Percentiles rank a stretch among this genome's conserved stretches.
phyloP scores from a whole-genome alignment of 1,284 basidiomycete genomes.

The Veloporphyrellus conicus region DNA sequence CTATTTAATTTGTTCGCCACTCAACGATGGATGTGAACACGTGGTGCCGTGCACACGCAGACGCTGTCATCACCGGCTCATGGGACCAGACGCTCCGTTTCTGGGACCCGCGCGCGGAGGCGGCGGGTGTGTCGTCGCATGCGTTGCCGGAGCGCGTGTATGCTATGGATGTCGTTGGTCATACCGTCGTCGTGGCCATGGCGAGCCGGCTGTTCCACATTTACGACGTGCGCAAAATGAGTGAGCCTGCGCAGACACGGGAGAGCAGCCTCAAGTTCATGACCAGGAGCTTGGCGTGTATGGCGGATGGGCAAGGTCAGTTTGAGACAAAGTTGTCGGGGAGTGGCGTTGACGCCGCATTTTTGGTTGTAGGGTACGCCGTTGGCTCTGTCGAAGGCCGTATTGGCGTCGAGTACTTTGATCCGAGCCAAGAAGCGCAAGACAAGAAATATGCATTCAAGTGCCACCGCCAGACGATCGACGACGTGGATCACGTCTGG shows the following conservation, averaged over 20 bases:
- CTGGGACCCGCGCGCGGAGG: conserved; percentile 72
- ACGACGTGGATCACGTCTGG: conserved; percentile 96
- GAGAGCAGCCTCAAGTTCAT: conserved; percentile 96
- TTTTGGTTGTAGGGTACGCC: conserved; percentile 68
- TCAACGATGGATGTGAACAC: no score
- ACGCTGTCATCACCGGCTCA: conserved; percentile 75
- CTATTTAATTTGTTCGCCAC: conserved; percentile 5
- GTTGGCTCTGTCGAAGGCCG: conserved; percentile 93
- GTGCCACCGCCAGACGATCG: conserved; percentile 87
- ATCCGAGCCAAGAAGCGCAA: conserved; percentile 71
- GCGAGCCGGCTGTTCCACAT: conserved; percentile 86
- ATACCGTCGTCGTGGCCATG: conserved; percentile 84
- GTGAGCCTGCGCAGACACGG: conserved; percentile 67
- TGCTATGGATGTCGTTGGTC: conserved; percentile 68
- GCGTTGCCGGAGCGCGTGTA: conserved; percentile 81
- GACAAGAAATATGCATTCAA: conserved; percentile 98
- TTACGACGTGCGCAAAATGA: conserved; percentile 78
- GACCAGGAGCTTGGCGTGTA: conserved; percentile 86
- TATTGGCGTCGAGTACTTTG: conserved; percentile 97
- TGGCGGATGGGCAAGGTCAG: conserved; percentile 85
- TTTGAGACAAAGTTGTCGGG: background rate
- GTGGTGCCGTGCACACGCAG: conserved; percentile 35
- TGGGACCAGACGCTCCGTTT: conserved; percentile 89
- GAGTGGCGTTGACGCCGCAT: background rate
- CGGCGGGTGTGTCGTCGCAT: conserved; percentile 59